Percentiles rank a stretch among this genome's conserved stretches.
Evolutionary conservation across 306 rosid genomes (phyloP).

Genomic region (Vicia faba): DNA sequence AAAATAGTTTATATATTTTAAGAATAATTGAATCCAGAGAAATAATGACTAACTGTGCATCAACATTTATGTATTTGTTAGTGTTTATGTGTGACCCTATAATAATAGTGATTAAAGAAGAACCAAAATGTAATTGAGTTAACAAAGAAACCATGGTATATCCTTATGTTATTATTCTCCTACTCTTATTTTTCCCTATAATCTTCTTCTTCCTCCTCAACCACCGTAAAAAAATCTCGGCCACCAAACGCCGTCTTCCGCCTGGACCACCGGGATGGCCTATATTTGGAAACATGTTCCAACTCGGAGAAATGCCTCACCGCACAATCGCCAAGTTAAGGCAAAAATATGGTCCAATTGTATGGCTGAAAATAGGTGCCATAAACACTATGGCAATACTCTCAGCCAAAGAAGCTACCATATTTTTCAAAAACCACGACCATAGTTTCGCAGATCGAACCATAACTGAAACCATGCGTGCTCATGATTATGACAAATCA

Average conservation of each 20-base stretch:
- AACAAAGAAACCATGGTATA: slow-evolving; percentile 15
- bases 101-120: neutral
- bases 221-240: slow-evolving; percentile 20
- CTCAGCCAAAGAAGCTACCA: slow-evolving; percentile 47
- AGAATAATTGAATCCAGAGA: too few relatives aligned
- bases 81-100: neutral
- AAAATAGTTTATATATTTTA: too few relatives aligned
- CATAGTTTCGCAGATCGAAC: slow-evolving; percentile 56
- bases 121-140: neutral
- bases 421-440: slow-evolving; percentile 64
- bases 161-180: slow-evolving; percentile 3
- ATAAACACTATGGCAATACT: slow-evolving; percentile 63
- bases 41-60: too few relatives aligned
- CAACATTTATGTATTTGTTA: neutral
- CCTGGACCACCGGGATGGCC: slow-evolving; percentile 80
- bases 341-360: slow-evolving; percentile 47
- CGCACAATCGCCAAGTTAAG: slow-evolving; percentile 45
- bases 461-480: slow-evolving; percentile 50
- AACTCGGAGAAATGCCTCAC: slow-evolving; percentile 68
- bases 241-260: slow-evolving; percentile 41
- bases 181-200: slow-evolving; percentile 28
- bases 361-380: slow-evolving; percentile 62
- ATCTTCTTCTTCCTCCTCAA: slow-evolving; percentile 30
- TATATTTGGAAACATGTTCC: slow-evolving; percentile 64
- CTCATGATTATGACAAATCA: slow-evolving; percentile 52